Evolutionary conservation across 495 filamentous ascomycete genomes (phyloP).

Genomic region (Trypethelium eluteriae): DNA sequence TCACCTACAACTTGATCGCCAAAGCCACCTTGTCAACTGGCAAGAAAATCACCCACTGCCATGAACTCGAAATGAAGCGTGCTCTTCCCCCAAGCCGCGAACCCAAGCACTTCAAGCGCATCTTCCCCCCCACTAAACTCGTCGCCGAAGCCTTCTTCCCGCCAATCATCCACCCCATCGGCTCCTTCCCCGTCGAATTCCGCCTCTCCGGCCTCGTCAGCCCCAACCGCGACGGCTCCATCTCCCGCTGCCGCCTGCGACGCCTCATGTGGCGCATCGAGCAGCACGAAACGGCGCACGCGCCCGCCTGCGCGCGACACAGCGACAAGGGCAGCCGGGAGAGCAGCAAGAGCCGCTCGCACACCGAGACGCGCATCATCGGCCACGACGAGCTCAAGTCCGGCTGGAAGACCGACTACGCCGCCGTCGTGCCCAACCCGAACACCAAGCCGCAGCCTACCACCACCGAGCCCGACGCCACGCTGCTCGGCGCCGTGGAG

Average conservation of each 20-base stretch:
- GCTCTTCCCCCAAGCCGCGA: slow-evolving; percentile 69
- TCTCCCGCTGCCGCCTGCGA: slow-evolving; percentile 77
- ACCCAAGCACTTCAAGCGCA: slow-evolving; percentile 62
- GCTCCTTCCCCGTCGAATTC: slow-evolving; percentile 69
- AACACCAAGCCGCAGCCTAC: slow-evolving; percentile 11
- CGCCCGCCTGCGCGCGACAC: slow-evolving; percentile 75
- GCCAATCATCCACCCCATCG: slow-evolving; percentile 78
- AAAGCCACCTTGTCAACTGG: slow-evolving; percentile 53
- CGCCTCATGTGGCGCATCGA: slow-evolving; percentile 91
- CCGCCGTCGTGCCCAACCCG: slow-evolving; percentile 18
- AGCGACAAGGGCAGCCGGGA: slow-evolving; percentile 57
- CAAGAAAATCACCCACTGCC: slow-evolving; percentile 58
- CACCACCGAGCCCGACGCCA: slow-evolving; percentile 39
- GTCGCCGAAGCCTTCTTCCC: slow-evolving; percentile 73
- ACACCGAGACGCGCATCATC: slow-evolving; percentile 55
- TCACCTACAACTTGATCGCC: slow-evolving; percentile 75
- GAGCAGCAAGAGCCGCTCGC: slow-evolving; percentile 72
- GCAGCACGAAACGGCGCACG: slow-evolving; percentile 70
- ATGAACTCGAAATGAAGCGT: slow-evolving; percentile 62
- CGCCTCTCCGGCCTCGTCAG: slow-evolving; percentile 66
- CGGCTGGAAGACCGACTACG: slow-evolving; percentile 94
- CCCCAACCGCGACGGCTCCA: slow-evolving; percentile 46
- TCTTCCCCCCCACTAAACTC: slow-evolving; percentile 94
- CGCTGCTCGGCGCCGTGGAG: slow-evolving; percentile 47
- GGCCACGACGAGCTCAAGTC: slow-evolving; percentile 65